Base-by-base conservation (phyloP, 2,329 filamentous ascomycete genomes). In the Aspergillus persii region DNA sequence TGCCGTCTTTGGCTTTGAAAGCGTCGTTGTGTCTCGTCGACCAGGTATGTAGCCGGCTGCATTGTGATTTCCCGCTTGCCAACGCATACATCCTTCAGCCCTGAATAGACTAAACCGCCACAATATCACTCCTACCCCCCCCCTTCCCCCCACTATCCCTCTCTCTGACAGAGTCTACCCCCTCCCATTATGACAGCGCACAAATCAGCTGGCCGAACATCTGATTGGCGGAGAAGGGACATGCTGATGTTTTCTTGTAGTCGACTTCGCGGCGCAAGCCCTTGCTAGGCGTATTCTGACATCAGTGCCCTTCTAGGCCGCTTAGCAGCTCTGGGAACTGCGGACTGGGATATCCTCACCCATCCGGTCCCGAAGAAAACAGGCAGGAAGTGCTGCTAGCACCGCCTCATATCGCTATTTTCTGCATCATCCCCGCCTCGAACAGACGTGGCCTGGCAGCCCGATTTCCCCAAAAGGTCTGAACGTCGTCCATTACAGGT, bases 1-100 rank as follows among this genome's bases (percentile, higher is more conserved):
- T 57, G 51, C 60, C 63, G 60, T 61, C 56, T 62, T 58, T 54
- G 66, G 64, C 68, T 61, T 67, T 66, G 66, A 47, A 66, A 61
- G 36, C 36, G 69, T 61, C 68, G 68, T 75, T 57, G 65, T 57
- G 63, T 61, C 57, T 74, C 36, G 4, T 68, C 15, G 66, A 69
- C 68, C 66, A 74, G 71, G 74, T 76, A 76, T 69, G 73, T 72
- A 63, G 61, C 63, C 66, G 63, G 65, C 68, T 74, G 71, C 71
- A 74, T 66, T 63, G 66, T 65, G 51, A 60, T 61, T 23, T 64
- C 65, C 64, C 67, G 65, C 67, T 68, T 76, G 74, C 74, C 74
- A 76, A 74, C 74, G 73, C 74, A 76, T 75, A 74, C 74, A 71
- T 72, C 66, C 67, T 63, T 67, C 61, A 65, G 62, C 65, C 63